These are phyloP conservation scores for Termitomyces sp. DNA, from an alignment of 768 basidiomycete genomes.

Conservation along the genomic window DNA sequence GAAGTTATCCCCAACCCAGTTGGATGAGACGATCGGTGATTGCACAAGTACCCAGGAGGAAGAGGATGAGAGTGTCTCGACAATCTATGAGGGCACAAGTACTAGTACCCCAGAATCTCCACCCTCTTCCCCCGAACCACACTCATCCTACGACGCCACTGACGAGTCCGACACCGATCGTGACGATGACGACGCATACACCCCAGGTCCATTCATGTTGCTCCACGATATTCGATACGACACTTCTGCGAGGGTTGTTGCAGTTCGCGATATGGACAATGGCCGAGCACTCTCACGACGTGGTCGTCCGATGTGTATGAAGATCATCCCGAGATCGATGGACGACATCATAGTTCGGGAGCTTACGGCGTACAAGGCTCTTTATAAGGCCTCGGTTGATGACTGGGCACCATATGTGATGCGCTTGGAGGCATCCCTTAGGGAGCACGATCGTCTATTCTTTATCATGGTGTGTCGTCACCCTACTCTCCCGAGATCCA, in stretches of 20 bases:
- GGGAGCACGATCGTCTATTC: constrained; percentile 23
- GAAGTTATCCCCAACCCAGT: not conserved
- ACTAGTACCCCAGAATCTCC: not conserved
- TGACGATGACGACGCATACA: not conserved
- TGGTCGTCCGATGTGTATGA: constrained; percentile 36
- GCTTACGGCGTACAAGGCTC: constrained; percentile 29
- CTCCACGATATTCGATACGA: constrained; percentile 21
- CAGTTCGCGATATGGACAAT: constrained; percentile 19
- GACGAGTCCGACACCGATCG: not conserved
- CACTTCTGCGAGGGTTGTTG: constrained; percentile 8
- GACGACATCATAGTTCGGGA: constrained; percentile 25
- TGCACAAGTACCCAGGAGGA: too few relatives aligned
- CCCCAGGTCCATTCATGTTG: constrained; percentile 27
- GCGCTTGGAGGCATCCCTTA: constrained; percentile 32
- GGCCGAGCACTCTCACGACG: constrained; percentile 4
- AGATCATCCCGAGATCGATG: constrained; percentile 24
- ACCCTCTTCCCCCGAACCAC: not conserved
- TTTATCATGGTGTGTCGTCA: constrained; percentile 36
- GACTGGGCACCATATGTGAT: constrained; percentile 34
- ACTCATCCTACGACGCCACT: not conserved
- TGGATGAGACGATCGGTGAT: not conserved
- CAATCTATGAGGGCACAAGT: not conserved
- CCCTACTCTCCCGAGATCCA: not conserved
- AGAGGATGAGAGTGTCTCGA: not conserved
- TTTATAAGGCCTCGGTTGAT: constrained; percentile 20